These are phyloP conservation scores for Penicillium pulvis DNA, from an alignment of 495 filamentous ascomycete species.

Conservation along the genomic window DNA sequence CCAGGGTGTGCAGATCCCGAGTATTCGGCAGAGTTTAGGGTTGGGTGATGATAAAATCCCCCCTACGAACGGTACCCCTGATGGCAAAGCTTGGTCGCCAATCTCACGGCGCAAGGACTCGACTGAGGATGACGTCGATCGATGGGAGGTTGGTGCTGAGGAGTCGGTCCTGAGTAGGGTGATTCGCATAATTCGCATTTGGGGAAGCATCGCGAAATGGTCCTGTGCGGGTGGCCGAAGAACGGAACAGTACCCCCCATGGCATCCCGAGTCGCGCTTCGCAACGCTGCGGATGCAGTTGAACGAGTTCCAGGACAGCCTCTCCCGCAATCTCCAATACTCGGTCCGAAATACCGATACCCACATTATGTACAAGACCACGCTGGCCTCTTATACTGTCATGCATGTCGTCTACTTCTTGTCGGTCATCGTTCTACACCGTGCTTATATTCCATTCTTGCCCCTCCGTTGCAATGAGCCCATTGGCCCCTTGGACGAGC, in stretches of 20 bases:
- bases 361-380: conserved; percentile 72
- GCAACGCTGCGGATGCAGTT: conserved; percentile 60
- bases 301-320: conserved; percentile 63
- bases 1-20: conserved; percentile 48
- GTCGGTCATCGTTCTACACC: conserved; percentile 76
- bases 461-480: conserved; percentile 70
- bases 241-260: conserved; percentile 60
- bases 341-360: conserved; percentile 76
- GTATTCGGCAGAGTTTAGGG: conserved; percentile 48
- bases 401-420: conserved; percentile 79
- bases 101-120: conserved; percentile 63
- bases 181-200: conserved; percentile 76
- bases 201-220: conserved; percentile 76
- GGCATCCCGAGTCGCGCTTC: conserved; percentile 65
- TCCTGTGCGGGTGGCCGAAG: conserved; percentile 72
- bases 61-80: conserved; percentile 31
- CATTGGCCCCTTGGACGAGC: conserved; percentile 71
- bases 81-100: conserved; percentile 46
- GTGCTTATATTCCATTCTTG: conserved; percentile 82
- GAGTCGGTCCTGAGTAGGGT: conserved; percentile 75
- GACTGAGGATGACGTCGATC: conserved; percentile 64
- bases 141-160: conserved; percentile 59
- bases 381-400: conserved; percentile 71
- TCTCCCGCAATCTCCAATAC: conserved; percentile 72
- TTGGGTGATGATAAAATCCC: conserved; percentile 44